phyloP scores from a whole-genome alignment of 2,329 filamentous ascomycete genomes.

The Xylariaceae sp. region DNA sequence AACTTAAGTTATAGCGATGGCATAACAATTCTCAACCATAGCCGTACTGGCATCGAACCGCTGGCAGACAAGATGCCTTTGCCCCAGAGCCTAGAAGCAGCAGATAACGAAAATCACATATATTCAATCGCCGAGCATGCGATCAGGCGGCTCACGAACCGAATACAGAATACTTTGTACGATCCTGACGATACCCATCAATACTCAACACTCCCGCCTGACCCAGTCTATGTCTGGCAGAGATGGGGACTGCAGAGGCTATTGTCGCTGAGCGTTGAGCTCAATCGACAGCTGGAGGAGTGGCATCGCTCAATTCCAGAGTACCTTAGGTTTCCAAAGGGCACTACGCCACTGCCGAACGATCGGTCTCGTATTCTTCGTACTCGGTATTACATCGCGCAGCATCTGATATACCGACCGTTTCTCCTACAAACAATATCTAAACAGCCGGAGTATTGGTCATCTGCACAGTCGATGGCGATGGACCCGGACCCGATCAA shows the following conservation, averaged over 20 bases:
- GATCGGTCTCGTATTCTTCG: conserved; percentile 66
- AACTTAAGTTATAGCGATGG: conserved; percentile 51
- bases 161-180: conserved; percentile 41
- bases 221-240: conserved; percentile 25
- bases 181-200: conserved; percentile 26
- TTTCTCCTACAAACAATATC: conserved; percentile 38
- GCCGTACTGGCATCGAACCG: conserved; percentile 36
- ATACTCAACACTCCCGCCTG: conserved; percentile 16
- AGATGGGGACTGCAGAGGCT: conserved; percentile 28
- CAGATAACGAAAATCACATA: conserved; percentile 34
- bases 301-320: conserved; percentile 37
- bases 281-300: conserved; percentile 36
- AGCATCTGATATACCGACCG: conserved; percentile 66
- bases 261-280: conserved; percentile 32
- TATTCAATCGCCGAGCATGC: conserved; percentile 41
- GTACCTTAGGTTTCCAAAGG: conserved; percentile 47
- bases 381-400: conserved; percentile 68
- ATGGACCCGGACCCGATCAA: conserved; percentile 20
- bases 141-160: conserved; percentile 39
- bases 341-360: conserved; percentile 50
- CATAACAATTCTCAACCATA: conserved; percentile 56
- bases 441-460: conserved; percentile 22
- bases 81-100: conserved; percentile 30
- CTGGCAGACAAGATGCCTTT: conserved; percentile 35
- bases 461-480: conserved; percentile 18